Conservation (phyloP, 208 protist genomes). For the Wallacemonas rigidus region DNA sequence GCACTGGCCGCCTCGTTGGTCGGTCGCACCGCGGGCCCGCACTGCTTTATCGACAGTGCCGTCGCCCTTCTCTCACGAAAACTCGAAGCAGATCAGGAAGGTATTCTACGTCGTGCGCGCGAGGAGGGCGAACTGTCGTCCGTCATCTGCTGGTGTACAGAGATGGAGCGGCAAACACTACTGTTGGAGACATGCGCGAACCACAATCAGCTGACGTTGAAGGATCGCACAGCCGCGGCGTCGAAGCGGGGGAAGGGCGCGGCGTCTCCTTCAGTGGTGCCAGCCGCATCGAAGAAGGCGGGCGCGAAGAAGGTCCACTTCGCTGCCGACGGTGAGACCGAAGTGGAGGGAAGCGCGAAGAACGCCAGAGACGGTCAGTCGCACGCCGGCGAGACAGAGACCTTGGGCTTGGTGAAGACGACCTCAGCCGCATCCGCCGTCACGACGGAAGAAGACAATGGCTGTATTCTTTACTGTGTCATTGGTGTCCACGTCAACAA, state of each 20-base stretch:
- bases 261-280: not conserved
- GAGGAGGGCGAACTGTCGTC: conserved; percentile 47
- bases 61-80: conserved; percentile 73
- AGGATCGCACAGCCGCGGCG: conserved; percentile 8
- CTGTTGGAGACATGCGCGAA: conserved; percentile 60
- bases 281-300: not conserved
- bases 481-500: conserved; percentile 84
- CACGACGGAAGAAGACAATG: conserved; percentile 8
- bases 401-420: not conserved
- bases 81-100: conserved; percentile 48
- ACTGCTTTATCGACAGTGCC: conserved; percentile 46
- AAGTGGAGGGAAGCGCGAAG: not conserved
- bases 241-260: not conserved
- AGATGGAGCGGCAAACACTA: conserved; percentile 69
- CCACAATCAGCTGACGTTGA: conserved; percentile 43
- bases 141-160: conserved; percentile 68
- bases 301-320: conserved; percentile 22
- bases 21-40: not conserved
- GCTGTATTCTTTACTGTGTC: conserved; percentile 51
- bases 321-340: not conserved
- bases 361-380: no score
- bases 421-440: conserved; percentile 8
- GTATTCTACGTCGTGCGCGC: conserved; percentile 53
- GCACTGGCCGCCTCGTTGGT: not conserved
- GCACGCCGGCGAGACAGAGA: no score